A percentile compares a stretch with the other conserved stretches of the same genome.
phyloP scores from a whole-genome alignment of 192 early-diverging fungal species.

The Entomortierella parvispora region DNA sequence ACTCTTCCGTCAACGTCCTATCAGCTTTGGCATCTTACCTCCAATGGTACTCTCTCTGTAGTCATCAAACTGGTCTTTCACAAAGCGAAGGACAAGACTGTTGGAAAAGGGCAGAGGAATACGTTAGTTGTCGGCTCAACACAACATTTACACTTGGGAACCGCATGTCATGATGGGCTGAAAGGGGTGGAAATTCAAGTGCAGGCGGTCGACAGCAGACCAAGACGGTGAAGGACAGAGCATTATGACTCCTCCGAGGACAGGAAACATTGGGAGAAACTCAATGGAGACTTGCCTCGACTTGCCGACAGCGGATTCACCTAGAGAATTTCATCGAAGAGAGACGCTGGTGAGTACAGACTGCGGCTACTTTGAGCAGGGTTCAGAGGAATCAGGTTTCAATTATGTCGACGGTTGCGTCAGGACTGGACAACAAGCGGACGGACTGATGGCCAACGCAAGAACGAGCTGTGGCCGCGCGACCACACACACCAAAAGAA shows the following conservation, averaged over 20 bases:
- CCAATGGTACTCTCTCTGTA: constrained; percentile 95
- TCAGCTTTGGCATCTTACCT: constrained; percentile 52
- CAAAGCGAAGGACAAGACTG: constrained; percentile 86
- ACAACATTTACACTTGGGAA: no score
- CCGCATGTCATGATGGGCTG: constrained; percentile 7
- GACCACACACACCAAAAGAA: no score
- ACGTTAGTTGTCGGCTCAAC: no score
- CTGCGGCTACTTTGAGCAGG: not conserved
- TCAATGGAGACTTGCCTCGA: constrained; percentile 61
- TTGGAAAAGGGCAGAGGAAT: not conserved
- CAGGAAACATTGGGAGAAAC: no score
- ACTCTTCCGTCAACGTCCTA: constrained; percentile 19
- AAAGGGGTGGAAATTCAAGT: constrained; percentile 49
- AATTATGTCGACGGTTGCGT: not conserved
- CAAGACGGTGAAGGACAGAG: no score
- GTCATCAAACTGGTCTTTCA: constrained; percentile 93
- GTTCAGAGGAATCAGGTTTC: not conserved
- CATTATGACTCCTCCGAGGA: no score
- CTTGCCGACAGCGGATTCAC: constrained; percentile 74
- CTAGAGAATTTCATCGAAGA: constrained; percentile 16
- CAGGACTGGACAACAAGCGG: not conserved
- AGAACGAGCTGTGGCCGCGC: no score
- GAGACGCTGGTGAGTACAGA: not conserved
- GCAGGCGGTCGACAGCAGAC: no score
- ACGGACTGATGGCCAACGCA: not conserved